Percentiles rank a stretch among this genome's conserved stretches.
Evolutionary conservation across 1,139 yeast genomes (phyloP).

Genomic region (Hyphopichia fennica): DNA sequence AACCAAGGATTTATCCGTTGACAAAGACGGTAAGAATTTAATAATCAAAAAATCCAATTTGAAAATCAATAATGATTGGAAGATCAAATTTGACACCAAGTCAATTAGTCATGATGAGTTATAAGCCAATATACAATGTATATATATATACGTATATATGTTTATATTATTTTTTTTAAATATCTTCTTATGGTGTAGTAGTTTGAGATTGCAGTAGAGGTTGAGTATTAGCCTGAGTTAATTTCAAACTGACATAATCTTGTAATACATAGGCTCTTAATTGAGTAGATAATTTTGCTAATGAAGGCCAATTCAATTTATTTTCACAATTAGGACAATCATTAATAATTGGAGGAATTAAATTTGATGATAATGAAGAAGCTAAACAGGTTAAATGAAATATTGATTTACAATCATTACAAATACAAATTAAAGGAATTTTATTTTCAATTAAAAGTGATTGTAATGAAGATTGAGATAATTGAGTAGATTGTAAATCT

Average conservation of each 20-base stretch:
- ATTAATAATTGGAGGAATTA: constrained; percentile 39
- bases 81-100: constrained; percentile 19
- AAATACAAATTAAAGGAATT: constrained; percentile 30
- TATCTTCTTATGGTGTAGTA: not conserved
- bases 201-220: not conserved
- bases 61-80: constrained; percentile 52
- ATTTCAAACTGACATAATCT: constrained; percentile 6
- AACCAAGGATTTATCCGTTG: constrained; percentile 32
- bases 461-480: constrained; percentile 5
- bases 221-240: not conserved
- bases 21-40: constrained; percentile 16
- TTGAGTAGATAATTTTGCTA: constrained; percentile 37
- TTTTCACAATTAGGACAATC: constrained; percentile 39
- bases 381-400: constrained; percentile 50
- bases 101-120: constrained; percentile 31
- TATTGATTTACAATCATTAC: constrained; percentile 36
- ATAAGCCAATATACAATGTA: constrained; percentile 7
- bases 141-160: not conserved
- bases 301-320: constrained; percentile 38
- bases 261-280: constrained; percentile 19
- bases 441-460: constrained; percentile 8
- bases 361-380: constrained; percentile 3
- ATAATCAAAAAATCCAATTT: constrained; percentile 58
- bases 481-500: constrained; percentile 12
- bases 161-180: not conserved